phyloP scores from a whole-genome alignment of 2,329 filamentous ascomycete genomes.

The Curvularia lunata region DNA sequence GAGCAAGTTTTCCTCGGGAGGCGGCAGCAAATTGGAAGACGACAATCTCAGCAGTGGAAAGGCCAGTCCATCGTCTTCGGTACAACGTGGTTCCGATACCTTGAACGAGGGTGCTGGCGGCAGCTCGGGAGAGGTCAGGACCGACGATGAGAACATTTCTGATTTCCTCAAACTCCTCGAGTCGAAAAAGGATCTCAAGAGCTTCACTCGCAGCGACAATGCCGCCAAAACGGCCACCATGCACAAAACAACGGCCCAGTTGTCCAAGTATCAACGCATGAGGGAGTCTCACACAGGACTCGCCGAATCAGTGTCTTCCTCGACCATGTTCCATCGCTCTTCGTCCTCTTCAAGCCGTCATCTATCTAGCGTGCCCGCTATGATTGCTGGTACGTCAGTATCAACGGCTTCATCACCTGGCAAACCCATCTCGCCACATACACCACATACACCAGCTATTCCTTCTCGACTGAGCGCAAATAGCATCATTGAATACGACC shows the following conservation, averaged over 20 bases:
- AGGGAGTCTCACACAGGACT: constrained; percentile 85
- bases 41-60: constrained; percentile 82
- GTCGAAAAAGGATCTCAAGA: constrained; percentile 82
- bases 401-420: constrained; percentile 87
- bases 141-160: constrained; percentile 90
- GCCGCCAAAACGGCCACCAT: constrained; percentile 69
- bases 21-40: constrained; percentile 72
- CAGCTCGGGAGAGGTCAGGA: constrained; percentile 69
- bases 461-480: constrained; percentile 93
- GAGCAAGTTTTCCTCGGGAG: constrained; percentile 76
- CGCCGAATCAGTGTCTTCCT: constrained; percentile 92
- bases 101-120: constrained; percentile 72
- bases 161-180: constrained; percentile 92
- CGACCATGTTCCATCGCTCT: constrained; percentile 81
- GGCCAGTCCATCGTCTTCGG: constrained; percentile 74
- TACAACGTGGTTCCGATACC: constrained; percentile 77
- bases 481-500: constrained; percentile 75
- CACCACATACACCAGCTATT: constrained; percentile 90
- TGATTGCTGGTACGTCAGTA: constrained; percentile 70
- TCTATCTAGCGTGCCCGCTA: constrained; percentile 67
- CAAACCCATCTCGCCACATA: constrained; percentile 88
- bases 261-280: constrained; percentile 87
- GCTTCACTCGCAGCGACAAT: constrained; percentile 71
- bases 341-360: constrained; percentile 80
- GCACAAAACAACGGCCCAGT: constrained; percentile 76